Conservation (phyloP, 345 rosid species). For the Excoecaria cochinchinensis region DNA sequence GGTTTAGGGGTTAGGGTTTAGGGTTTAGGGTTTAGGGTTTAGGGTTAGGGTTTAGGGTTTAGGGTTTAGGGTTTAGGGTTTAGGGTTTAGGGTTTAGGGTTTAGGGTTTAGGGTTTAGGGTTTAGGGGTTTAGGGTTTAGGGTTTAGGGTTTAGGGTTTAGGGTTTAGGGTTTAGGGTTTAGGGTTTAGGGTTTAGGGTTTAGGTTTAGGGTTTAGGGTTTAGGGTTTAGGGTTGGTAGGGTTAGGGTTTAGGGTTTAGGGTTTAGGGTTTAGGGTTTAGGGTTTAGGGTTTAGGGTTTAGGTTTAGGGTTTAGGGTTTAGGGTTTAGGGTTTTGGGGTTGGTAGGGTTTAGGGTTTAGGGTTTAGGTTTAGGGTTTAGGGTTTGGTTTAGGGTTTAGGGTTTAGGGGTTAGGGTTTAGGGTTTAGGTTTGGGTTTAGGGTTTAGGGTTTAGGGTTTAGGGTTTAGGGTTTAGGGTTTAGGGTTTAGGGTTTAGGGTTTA, state of each 20-base stretch:
- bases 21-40: too few relatives aligned
- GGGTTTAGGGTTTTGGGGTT: conserved; percentile 7
- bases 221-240: conserved; percentile 24
- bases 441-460: conserved; percentile 11
- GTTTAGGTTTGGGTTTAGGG: conserved; percentile 13
- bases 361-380: conserved; percentile 9
- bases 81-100: too few relatives aligned
- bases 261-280: conserved; percentile 30
- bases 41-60: too few relatives aligned
- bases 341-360: conserved; percentile 18
- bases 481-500: conserved; percentile 23
- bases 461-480: conserved; percentile 21
- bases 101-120: too few relatives aligned
- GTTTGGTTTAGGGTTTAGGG: conserved; percentile 14
- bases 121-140: too few relatives aligned
- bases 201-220: conserved; percentile 30
- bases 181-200: conserved; percentile 29
- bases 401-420: conserved; percentile 9
- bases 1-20: too few relatives aligned
- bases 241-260: conserved; percentile 28
- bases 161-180: too few relatives aligned
- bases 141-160: too few relatives aligned
- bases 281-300: conserved; percentile 23
- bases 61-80: too few relatives aligned
- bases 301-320: conserved; percentile 22